Evolutionary conservation across 2,329 filamentous ascomycete genomes (phyloP).

Genomic region (Penicillium sp.): DNA sequence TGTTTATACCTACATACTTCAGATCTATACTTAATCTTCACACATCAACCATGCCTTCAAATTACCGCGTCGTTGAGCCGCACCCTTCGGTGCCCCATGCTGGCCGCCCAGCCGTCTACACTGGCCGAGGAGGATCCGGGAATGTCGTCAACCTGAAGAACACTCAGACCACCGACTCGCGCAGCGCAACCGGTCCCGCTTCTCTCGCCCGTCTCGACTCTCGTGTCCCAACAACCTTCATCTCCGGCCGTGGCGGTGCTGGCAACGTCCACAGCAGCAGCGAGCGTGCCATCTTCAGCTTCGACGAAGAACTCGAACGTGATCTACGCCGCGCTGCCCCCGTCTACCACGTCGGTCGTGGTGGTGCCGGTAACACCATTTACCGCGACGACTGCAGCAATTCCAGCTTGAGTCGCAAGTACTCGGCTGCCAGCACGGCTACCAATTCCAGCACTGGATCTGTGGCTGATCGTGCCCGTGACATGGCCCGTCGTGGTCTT

Average conservation of each 20-base stretch:
- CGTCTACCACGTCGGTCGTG: constrained; percentile 64
- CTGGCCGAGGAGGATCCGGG: constrained; percentile 60
- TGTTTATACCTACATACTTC: constrained; percentile 12
- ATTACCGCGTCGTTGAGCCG: constrained; percentile 61
- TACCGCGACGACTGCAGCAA: constrained; percentile 28
- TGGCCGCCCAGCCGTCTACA: constrained; percentile 51
- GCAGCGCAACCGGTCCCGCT: constrained; percentile 47
- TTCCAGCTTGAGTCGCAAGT: constrained; percentile 36
- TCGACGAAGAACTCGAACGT: constrained; percentile 64
- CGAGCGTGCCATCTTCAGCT: constrained; percentile 64
- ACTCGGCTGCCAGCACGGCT: constrained; percentile 37
- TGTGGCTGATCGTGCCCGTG: constrained; percentile 35
- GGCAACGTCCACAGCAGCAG: constrained; percentile 55
- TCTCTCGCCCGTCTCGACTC: constrained; percentile 52
- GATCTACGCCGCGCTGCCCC: constrained; percentile 58
- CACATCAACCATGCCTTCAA: constrained; percentile 35
- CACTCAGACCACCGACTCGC: constrained; percentile 51
- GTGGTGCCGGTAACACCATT: constrained; percentile 58
- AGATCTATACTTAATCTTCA: constrained; percentile 7
- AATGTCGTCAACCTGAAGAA: constrained; percentile 57
- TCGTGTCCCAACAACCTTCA: constrained; percentile 43
- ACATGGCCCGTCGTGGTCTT: constrained; percentile 38
- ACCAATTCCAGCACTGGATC: constrained; percentile 41
- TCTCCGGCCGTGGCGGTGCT: constrained; percentile 55
- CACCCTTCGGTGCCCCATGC: constrained; percentile 57